Conservation (phyloP, 1,284 basidiomycete species). For the Grifola frondosa region DNA sequence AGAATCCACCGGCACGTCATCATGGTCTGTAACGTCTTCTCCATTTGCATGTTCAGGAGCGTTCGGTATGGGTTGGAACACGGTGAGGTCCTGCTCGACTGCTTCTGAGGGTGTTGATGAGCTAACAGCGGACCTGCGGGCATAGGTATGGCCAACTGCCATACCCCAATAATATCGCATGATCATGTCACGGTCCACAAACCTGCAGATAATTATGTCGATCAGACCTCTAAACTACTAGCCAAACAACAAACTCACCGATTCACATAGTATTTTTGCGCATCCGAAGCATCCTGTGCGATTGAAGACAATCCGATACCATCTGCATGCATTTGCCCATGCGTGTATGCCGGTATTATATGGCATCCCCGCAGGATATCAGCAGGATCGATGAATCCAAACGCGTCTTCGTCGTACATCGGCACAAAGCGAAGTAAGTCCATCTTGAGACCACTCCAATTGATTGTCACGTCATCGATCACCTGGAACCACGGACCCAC, state of each 20-base stretch:
- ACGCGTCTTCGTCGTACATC: slow-evolving; percentile 6
- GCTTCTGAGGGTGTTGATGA: too few species aligned
- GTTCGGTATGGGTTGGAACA: too few species aligned
- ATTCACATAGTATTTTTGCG: slow-evolving; percentile 20
- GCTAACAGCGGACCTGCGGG: too few species aligned
- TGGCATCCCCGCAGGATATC: slow-evolving; percentile 24
- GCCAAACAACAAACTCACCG: slow-evolving; percentile 17
- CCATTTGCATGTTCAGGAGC: too few species aligned
- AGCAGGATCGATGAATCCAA: slow-evolving; percentile 27
- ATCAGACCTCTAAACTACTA: background rate
- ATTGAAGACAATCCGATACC: slow-evolving; percentile 8
- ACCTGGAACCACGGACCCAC: slow-evolving; percentile 30
- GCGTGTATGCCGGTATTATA: slow-evolving; percentile 24
- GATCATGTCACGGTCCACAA: slow-evolving; percentile 30
- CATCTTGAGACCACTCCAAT: slow-evolving; percentile 8
- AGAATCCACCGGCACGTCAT: too few species aligned
- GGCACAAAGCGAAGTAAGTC: slow-evolving; percentile 10
- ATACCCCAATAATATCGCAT: too few species aligned
- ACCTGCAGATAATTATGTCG: slow-evolving; percentile 10
- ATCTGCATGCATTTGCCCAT: slow-evolving; percentile 9
- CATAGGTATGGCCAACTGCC: too few species aligned
- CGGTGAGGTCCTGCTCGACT: too few species aligned
- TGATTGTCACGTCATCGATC: slow-evolving; percentile 5
- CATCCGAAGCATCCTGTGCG: slow-evolving; percentile 7
- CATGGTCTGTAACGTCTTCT: too few species aligned